Conservation (phyloP, 345 rosid species). For the Corchorus olitorius region DNA sequence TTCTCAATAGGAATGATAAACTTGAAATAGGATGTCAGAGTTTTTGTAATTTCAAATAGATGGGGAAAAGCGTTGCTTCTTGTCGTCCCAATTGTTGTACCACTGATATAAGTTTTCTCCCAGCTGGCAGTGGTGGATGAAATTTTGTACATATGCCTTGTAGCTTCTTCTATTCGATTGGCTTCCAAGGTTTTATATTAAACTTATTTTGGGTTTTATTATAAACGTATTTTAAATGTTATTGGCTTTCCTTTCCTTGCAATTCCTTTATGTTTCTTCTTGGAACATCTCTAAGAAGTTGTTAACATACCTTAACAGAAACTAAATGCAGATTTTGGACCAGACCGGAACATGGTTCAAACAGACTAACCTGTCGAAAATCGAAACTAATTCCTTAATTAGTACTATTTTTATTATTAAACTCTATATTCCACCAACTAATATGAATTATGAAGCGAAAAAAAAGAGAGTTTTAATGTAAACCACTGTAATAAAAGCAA, state of each 20-base stretch:
- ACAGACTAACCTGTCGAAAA: too few species aligned
- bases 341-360: too few species aligned
- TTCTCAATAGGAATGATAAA: conserved; percentile 4
- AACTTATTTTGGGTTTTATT: background rate
- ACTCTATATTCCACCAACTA: background rate
- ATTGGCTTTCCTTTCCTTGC: too few species aligned
- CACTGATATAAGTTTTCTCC: conserved; percentile 29
- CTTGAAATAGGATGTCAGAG: conserved; percentile 26
- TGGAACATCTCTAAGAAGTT: too few species aligned
- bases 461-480: background rate
- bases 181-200: conserved; percentile 14
- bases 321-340: too few species aligned
- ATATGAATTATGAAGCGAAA: background rate
- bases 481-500: background rate
- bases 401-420: too few species aligned
- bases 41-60: conserved; percentile 25
- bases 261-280: too few species aligned
- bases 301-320: too few species aligned
- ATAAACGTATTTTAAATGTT: too few species aligned
- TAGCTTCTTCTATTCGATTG: conserved; percentile 28
- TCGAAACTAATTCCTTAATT: too few species aligned
- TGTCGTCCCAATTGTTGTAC: conserved; percentile 21
- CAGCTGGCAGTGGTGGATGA: conserved; percentile 26
- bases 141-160: conserved; percentile 44
- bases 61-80: conserved; percentile 25